These are phyloP conservation scores for Boechera stricta DNA, from an alignment of 345 rosid genomes.

Conservation along the genomic window DNA sequence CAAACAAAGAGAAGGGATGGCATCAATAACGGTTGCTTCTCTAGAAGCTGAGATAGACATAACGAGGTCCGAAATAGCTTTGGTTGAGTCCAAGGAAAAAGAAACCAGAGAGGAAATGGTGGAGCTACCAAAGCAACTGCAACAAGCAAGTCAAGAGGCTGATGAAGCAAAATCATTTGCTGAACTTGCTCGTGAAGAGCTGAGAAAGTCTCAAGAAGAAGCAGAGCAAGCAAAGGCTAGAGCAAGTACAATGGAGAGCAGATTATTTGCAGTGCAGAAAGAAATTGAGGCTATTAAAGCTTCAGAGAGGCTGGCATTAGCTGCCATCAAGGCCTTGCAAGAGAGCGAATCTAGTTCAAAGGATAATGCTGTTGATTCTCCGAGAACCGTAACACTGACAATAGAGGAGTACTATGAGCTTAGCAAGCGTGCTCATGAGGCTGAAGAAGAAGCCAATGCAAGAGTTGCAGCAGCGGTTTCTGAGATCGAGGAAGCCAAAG, in stretches of 20 bases:
- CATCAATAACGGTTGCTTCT: conserved; percentile 74
- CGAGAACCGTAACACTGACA: conserved; percentile 69
- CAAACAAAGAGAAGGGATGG: conserved; percentile 86
- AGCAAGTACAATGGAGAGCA: conserved; percentile 71
- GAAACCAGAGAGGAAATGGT: conserved; percentile 66
- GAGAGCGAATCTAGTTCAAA: conserved; percentile 70
- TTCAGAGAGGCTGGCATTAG: conserved; percentile 82
- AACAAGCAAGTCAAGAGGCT: conserved; percentile 73
- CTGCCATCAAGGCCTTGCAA: conserved; percentile 84
- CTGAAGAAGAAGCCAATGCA: conserved; percentile 73
- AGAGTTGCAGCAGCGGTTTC: conserved; percentile 74
- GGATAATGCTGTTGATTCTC: conserved; percentile 48
- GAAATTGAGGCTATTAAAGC: conserved; percentile 89
- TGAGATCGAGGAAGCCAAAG: conserved; percentile 78
- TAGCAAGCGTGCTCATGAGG: conserved; percentile 78
- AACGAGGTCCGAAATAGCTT: conserved; percentile 60
- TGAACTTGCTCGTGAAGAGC: conserved; percentile 73
- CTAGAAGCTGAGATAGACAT: conserved; percentile 77
- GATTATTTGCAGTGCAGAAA: conserved; percentile 73
- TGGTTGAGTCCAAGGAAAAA: conserved; percentile 65
- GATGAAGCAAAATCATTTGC: conserved; percentile 79
- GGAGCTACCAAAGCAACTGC: conserved; percentile 77
- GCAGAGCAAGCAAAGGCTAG: conserved; percentile 86
- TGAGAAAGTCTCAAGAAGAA: conserved; percentile 72
- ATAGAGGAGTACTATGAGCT: conserved; percentile 88